Conservation (phyloP, 2,329 filamentous ascomycete genomes). For the Aspergillus fumigatus region DNA sequence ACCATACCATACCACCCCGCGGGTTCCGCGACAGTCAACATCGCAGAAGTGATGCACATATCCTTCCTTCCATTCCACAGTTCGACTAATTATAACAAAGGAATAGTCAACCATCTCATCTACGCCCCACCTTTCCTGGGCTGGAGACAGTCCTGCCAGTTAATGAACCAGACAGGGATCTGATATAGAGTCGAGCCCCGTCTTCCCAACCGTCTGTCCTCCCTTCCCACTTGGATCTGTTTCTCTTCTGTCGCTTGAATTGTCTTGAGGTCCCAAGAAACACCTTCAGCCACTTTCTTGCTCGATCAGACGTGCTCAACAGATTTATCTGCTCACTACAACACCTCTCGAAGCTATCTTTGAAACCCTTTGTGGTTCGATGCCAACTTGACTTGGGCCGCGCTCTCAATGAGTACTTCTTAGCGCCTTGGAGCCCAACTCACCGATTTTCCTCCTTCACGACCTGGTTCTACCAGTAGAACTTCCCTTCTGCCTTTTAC, state of each 20-base stretch:
- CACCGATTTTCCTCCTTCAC: constrained; percentile 16
- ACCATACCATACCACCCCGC: constrained; percentile 25
- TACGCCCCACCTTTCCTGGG: constrained; percentile 16
- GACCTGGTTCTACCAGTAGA: constrained; percentile 17
- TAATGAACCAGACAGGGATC: constrained; percentile 11
- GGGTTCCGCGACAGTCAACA: constrained; percentile 14
- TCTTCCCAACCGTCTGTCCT: constrained; percentile 8
- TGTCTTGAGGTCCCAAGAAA: neutral
- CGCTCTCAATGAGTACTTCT: constrained; percentile 11
- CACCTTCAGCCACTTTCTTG: neutral
- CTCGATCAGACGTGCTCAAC: neutral
- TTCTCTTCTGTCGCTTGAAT: constrained; percentile 1
- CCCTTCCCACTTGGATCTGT: neutral
- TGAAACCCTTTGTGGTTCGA: neutral
- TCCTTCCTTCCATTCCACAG: constrained; percentile 15
- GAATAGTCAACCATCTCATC: constrained; percentile 9
- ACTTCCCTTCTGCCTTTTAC: constrained; percentile 2
- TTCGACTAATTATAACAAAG: constrained; percentile 16
- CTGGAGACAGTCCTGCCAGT: constrained; percentile 3
- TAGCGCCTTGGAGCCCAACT: constrained; percentile 27
- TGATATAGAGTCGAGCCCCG: constrained; percentile 14
- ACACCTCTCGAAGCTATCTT: neutral
- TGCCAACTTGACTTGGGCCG: neutral
- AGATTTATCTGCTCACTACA: neutral
- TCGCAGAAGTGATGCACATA: constrained; percentile 11